phyloP scores from a whole-genome alignment of 2,329 filamentous ascomycete genomes.

The Pseudocercospora cruenta region DNA sequence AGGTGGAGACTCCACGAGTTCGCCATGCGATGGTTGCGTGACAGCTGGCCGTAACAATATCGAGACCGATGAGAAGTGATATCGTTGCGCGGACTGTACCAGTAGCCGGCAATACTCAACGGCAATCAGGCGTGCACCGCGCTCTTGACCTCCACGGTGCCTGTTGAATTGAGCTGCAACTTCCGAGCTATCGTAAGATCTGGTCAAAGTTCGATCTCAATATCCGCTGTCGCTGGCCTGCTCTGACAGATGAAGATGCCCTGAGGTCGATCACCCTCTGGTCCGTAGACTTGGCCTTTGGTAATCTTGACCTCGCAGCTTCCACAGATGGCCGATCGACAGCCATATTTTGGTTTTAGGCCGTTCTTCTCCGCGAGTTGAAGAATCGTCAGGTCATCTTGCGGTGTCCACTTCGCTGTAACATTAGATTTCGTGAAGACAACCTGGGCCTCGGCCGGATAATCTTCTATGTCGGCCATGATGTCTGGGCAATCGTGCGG shows the following conservation, averaged over 20 bases:
- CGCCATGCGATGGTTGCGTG: neutral
- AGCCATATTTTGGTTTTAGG: slow-evolving; percentile 29
- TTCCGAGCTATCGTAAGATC: neutral
- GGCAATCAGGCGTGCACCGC: neutral
- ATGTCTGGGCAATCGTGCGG: neutral
- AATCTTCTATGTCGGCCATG: slow-evolving; percentile 31
- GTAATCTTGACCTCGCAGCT: slow-evolving; percentile 27
- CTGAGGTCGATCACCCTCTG: slow-evolving; percentile 28
- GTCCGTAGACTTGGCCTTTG: slow-evolving; percentile 32
- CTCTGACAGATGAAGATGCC: slow-evolving; percentile 33
- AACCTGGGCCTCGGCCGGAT: slow-evolving; percentile 17
- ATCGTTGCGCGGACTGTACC: neutral
- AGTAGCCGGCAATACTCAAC: neutral
- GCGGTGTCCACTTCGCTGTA: slow-evolving; percentile 25
- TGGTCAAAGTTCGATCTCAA: slow-evolving; percentile 31
- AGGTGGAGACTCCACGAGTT: neutral
- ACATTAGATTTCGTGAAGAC: slow-evolving; percentile 29
- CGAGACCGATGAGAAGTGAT: neutral
- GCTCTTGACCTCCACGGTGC: neutral
- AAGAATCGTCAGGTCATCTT: slow-evolving; percentile 30
- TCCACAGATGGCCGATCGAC: slow-evolving; percentile 33
- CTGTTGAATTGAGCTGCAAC: neutral
- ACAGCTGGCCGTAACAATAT: neutral
- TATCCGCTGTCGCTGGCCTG: slow-evolving; percentile 29
- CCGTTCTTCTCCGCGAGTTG: slow-evolving; percentile 32